These are phyloP conservation scores for Trametes versicolor DNA, from an alignment of 1,284 basidiomycete species.

Conservation along the genomic window DNA sequence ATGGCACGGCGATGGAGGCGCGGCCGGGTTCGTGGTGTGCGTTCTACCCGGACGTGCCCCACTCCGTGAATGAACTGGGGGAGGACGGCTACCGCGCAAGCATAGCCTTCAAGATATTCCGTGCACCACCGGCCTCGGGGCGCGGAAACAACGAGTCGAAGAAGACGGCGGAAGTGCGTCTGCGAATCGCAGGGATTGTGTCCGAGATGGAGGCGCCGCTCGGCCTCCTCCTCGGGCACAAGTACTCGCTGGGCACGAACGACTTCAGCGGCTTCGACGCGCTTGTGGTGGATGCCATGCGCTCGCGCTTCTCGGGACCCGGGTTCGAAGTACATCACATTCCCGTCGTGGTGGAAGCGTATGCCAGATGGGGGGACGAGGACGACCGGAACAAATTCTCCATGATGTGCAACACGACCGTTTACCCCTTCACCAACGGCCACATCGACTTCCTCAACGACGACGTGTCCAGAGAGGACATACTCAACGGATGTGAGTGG, in stretches of 20 bases:
- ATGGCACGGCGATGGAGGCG: neutral
- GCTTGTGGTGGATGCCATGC: conserved; percentile 35
- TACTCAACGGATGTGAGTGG: conserved; percentile 18
- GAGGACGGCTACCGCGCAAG: conserved; percentile 40
- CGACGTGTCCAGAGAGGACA: neutral
- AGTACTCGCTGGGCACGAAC: conserved; percentile 41
- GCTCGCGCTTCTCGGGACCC: neutral
- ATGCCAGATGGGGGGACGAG: conserved; percentile 16
- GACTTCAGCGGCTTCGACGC: conserved; percentile 42
- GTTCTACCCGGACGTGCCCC: conserved; percentile 52
- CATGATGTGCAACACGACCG: neutral
- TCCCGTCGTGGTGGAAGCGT: conserved; percentile 37
- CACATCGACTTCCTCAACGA: conserved; percentile 36
- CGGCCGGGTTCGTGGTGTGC: conserved; percentile 41
- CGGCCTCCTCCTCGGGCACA: conserved; percentile 42
- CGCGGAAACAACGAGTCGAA: neutral
- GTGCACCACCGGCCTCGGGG: neutral
- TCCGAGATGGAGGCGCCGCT: conserved; percentile 35
- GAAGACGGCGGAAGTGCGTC: neutral
- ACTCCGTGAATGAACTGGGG: conserved; percentile 37
- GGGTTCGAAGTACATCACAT: conserved; percentile 36
- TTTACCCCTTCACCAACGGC: conserved; percentile 42
- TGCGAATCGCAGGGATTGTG: conserved; percentile 23
- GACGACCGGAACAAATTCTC: neutral
- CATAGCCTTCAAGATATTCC: conserved; percentile 48